phyloP scores from a whole-genome alignment of 2,329 filamentous ascomycete species.

The Waltergamsia citrina region DNA sequence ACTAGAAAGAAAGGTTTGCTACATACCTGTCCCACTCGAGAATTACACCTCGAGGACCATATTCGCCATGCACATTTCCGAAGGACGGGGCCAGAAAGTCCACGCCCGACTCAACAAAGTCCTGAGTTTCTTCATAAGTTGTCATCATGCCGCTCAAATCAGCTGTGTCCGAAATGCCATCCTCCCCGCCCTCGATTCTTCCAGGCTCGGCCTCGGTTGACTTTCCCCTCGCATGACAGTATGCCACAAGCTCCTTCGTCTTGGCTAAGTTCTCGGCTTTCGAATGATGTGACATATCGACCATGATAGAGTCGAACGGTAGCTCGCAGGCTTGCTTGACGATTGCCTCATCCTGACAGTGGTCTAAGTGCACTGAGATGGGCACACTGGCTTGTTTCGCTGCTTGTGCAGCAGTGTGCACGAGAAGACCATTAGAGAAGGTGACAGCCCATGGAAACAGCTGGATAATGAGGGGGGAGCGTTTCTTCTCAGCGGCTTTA shows the following conservation, averaged over 20 bases:
- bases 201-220: slow-evolving; percentile 52
- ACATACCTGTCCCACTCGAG: slow-evolving; percentile 53
- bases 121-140: slow-evolving; percentile 57
- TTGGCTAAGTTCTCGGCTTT: slow-evolving; percentile 57
- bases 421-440: slow-evolving; percentile 46
- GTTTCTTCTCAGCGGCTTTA: slow-evolving; percentile 55
- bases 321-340: slow-evolving; percentile 45
- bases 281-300: slow-evolving; percentile 67
- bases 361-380: slow-evolving; percentile 55
- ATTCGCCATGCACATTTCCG: slow-evolving; percentile 69
- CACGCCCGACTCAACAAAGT: slow-evolving; percentile 63
- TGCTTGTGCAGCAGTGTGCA: slow-evolving; percentile 44
- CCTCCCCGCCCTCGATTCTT: slow-evolving; percentile 42
- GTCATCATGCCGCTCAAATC: slow-evolving; percentile 45
- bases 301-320: slow-evolving; percentile 65
- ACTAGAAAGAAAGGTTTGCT: too few species aligned
- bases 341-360: slow-evolving; percentile 52
- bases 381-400: slow-evolving; percentile 45
- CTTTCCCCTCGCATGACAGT: slow-evolving; percentile 54
- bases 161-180: slow-evolving; percentile 55
- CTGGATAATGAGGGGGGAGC: slow-evolving; percentile 57
- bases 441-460: slow-evolving; percentile 65
- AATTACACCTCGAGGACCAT: slow-evolving; percentile 56
- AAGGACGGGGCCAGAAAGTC: slow-evolving; percentile 68
- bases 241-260: slow-evolving; percentile 51